A percentile compares a stretch with the other conserved stretches of the same genome.
These are phyloP conservation scores for Scedosporium boydii DNA, from an alignment of 2,329 filamentous ascomycete genomes.

Conservation along the genomic window DNA sequence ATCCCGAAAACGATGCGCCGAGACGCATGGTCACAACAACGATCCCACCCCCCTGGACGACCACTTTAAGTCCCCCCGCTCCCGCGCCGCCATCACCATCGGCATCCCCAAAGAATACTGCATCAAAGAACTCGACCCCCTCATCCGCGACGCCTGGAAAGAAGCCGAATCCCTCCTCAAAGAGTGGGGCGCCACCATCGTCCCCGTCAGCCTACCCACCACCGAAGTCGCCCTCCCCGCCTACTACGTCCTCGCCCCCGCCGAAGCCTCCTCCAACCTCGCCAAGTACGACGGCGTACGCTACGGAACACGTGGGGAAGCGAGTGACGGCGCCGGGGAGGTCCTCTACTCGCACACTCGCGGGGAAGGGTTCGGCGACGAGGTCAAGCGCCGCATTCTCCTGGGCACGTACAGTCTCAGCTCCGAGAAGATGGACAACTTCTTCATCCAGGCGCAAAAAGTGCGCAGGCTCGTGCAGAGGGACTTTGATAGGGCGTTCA, in stretches of 20 bases:
- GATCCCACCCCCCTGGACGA: constrained; percentile 60
- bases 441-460: constrained; percentile 89
- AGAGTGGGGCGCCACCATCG: constrained; percentile 57
- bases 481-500: constrained; percentile 79
- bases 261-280: constrained; percentile 91
- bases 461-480: constrained; percentile 72
- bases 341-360: constrained; percentile 70
- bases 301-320: constrained; percentile 56
- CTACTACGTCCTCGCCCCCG: constrained; percentile 92
- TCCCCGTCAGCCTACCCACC: constrained; percentile 70
- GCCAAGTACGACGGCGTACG: constrained; percentile 97
- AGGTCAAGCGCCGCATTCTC: constrained; percentile 79
- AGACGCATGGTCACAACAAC: constrained; percentile 24
- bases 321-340: constrained; percentile 45
- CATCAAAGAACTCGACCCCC: constrained; percentile 64
- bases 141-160: constrained; percentile 62
- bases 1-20: constrained; percentile 42
- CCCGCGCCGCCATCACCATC: constrained; percentile 31
- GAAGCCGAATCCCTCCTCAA: constrained; percentile 50
- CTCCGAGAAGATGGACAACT: constrained; percentile 87
- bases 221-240: constrained; percentile 81
- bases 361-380: constrained; percentile 65
- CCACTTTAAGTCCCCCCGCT: constrained; percentile 50
- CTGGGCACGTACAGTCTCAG: constrained; percentile 86
- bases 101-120: constrained; percentile 73